These are phyloP conservation scores for Lignosus rhinocerotis DNA, from an alignment of 1,284 basidiomycete species.

Conservation along the genomic window DNA sequence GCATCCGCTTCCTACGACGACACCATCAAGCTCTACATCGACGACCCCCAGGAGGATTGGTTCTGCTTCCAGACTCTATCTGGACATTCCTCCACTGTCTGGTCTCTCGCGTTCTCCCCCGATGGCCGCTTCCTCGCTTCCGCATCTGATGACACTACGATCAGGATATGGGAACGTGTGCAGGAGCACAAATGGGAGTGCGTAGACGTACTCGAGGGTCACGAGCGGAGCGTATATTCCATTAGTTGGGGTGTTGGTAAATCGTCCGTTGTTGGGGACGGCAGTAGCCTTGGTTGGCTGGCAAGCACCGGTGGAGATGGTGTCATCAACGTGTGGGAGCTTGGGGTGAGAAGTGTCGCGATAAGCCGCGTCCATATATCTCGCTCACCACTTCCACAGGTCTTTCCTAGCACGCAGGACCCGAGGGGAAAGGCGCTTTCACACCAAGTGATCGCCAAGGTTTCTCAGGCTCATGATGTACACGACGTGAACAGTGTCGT, in stretches of 20 bases:
- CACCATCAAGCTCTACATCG: slow-evolving; percentile 91
- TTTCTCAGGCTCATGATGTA: slow-evolving; percentile 67
- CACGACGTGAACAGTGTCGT: slow-evolving; percentile 77
- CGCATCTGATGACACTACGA: slow-evolving; percentile 76
- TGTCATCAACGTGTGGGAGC: slow-evolving; percentile 70
- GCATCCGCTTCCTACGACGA: slow-evolving; percentile 98
- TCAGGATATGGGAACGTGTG: slow-evolving; percentile 68
- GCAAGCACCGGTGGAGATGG: slow-evolving; percentile 81
- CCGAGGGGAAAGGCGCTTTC: slow-evolving; percentile 31
- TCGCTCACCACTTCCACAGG: slow-evolving; percentile 15
- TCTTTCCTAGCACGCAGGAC: slow-evolving; percentile 21
- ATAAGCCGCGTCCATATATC: neutral
- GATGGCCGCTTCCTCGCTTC: slow-evolving; percentile 83
- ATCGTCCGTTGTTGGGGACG: slow-evolving; percentile 19
- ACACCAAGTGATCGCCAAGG: slow-evolving; percentile 49
- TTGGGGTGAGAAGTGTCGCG: slow-evolving; percentile 48
- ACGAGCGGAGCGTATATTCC: slow-evolving; percentile 78
- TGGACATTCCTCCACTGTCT: slow-evolving; percentile 88
- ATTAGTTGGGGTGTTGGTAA: slow-evolving; percentile 66
- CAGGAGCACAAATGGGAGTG: slow-evolving; percentile 61
- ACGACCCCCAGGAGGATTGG: slow-evolving; percentile 97
- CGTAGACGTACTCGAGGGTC: slow-evolving; percentile 55
- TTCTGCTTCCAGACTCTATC: slow-evolving; percentile 82
- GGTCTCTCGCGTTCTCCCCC: slow-evolving; percentile 86
- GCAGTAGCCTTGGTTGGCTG: slow-evolving; percentile 65